phyloP scores from a whole-genome alignment of 2,329 filamentous ascomycete genomes.

The Xylaria sp. region DNA sequence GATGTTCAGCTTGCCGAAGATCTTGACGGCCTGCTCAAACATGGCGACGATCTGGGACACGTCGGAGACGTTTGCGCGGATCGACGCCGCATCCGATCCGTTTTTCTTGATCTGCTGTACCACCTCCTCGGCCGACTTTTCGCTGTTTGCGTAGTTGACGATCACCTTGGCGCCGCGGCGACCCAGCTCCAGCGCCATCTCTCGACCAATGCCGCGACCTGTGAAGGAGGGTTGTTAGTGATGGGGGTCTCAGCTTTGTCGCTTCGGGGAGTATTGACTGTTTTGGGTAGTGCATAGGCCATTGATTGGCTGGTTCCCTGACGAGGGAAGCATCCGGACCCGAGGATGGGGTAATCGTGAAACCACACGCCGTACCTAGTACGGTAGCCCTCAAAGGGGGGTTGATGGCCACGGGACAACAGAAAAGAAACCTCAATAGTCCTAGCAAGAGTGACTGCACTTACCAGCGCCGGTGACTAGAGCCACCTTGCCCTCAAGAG shows the following conservation, averaged over 20 bases:
- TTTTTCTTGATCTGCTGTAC: constrained; percentile 60
- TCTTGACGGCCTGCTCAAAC: constrained; percentile 56
- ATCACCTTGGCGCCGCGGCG: constrained; percentile 60
- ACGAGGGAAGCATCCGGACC: constrained; percentile 21
- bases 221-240: constrained; percentile 12
- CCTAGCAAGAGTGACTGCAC: constrained; percentile 15
- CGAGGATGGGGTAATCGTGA: constrained; percentile 22
- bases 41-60: constrained; percentile 57
- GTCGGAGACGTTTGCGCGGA: constrained; percentile 64
- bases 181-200: constrained; percentile 62
- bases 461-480: constrained; percentile 37
- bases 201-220: constrained; percentile 61
- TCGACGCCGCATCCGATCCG: constrained; percentile 56
- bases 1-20: constrained; percentile 64
- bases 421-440: neutral
- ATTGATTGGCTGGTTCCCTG: constrained; percentile 12
- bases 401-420: neutral
- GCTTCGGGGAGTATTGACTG: constrained; percentile 6
- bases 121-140: constrained; percentile 58
- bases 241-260: neutral
- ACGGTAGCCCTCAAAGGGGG: neutral
- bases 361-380: constrained; percentile 1
- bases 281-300: neutral
- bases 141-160: constrained; percentile 63
- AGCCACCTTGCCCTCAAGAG: constrained; percentile 36